Base-by-base conservation (phyloP, 192 early-diverging fungal genomes). In the Lunasporangiospora selenospora region DNA sequence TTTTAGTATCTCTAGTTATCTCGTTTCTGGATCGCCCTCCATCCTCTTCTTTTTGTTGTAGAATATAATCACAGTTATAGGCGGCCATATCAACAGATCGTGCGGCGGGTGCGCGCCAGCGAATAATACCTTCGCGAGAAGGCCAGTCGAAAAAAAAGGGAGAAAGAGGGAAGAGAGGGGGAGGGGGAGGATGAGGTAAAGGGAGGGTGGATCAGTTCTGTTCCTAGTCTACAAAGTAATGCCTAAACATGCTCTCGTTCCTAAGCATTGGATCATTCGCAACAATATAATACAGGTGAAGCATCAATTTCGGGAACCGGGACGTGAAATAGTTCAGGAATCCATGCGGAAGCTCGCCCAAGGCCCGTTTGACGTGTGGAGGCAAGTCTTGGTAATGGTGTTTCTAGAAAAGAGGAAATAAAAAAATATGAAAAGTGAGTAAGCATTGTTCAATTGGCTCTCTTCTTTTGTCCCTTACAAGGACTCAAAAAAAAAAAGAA, bases 381-480 rank as follows among this genome's bases (percentile, higher is more conserved):
- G 93, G 87, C 57, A 97, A 78, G 73, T 98, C 96, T 70, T 96
- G 94, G 75, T 94, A 98, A 67, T 98, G 96, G 65, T 96, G 94
- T 89, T 97, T 97, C 91, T 93, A 67, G 5, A 34, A n/a, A 4
- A 24, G 27, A 50, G 40, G 23, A 43, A 33, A 41, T 21, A 53
- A 31, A 41, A 23, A 24, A 43, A 39, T 11, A 29, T 31, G 31
- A 40, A 4, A 50, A 12, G 26, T 32, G 29, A 32, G 24, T 23
- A 32, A 36, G 41, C 13, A 11, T 13, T 24, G 26, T 8, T 24
- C 19, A 58, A 37, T 49, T 26, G 29, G 32, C 32, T 36, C 26
- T 21, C 10, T 53, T 37, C 27, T 44, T 26, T 47, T 33, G 46
- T 62, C 58, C 15, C 32, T 48, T 58, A 53, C 11, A 44, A 16